phyloP scores from a whole-genome alignment of 768 basidiomycete species.

The Mycena leptocephala region DNA sequence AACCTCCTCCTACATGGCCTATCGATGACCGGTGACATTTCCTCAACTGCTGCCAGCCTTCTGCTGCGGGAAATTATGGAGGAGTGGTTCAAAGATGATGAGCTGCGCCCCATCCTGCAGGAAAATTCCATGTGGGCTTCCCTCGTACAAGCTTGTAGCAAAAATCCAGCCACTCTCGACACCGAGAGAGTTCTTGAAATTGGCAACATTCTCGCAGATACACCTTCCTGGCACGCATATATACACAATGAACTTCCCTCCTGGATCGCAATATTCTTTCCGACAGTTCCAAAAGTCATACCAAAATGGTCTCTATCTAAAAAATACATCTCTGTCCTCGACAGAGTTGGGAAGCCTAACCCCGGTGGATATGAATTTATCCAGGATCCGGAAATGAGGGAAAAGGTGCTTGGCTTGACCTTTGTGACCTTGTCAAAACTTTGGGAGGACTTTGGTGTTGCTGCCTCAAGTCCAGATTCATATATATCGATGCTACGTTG shows the following conservation, averaged over 20 bases:
- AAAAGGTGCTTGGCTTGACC: too few relatives aligned
- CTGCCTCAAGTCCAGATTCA: too few relatives aligned
- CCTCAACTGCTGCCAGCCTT: neutral
- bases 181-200: neutral
- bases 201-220: neutral
- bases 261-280: conserved; percentile 16
- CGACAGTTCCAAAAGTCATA: too few relatives aligned
- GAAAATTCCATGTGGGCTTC: neutral
- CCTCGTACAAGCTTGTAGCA: neutral
- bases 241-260: neutral
- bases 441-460: too few relatives aligned
- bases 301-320: too few relatives aligned
- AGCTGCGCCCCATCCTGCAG: neutral
- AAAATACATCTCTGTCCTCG: too few relatives aligned
- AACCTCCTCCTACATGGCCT: neutral
- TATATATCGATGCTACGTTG: too few relatives aligned
- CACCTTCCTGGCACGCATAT: neutral
- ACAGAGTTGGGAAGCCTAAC: too few relatives aligned
- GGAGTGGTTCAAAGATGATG: neutral
- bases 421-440: too few relatives aligned
- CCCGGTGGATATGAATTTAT: too few relatives aligned
- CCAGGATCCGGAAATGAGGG: too few relatives aligned
- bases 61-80: neutral
- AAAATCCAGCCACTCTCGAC: neutral
- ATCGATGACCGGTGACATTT: neutral